Evolutionary conservation across 257 asterid genomes (phyloP), one percentile per base, ranked within the genome.

Genomic region (Plectranthus barbatus): DNA sequence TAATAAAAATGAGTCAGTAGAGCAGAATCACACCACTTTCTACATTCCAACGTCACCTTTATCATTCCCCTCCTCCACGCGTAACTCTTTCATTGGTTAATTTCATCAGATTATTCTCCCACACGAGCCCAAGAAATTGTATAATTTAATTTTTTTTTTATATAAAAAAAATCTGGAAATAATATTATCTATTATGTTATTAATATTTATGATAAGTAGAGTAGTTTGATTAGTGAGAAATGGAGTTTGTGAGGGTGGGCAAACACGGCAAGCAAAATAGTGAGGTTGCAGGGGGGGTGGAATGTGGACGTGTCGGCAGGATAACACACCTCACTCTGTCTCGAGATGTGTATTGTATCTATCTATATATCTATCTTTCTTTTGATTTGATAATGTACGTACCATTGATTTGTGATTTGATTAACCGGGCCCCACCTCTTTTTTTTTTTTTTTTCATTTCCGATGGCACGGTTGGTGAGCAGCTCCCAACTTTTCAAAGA

Each of bases 301-400:
- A 72, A 62, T 58, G 62, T 21, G 61, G 66, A 77, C 75, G 80
- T 71, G 81, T 71, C 80, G 49, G 56, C 41, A 53, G 53, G 58
- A 18, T 23, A 75, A 17, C 56, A 9, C 48, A 42, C 7, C 24
- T 40, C 60, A 33, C 33, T n/a, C 40, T 71, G 31, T 1, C 71
- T 78, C 26, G 84, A 58, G 76, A 78, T 80, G 73, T 31, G 81
- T 40, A n/a, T n/a, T n/a, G n/a, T n/a, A n/a, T n/a, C n/a, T n/a
- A n/a, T n/a, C n/a, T n/a, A n/a, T n/a, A n/a, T n/a, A n/a, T n/a
- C n/a, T n/a, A n/a, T n/a, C n/a, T n/a, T n/a, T n/a, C n/a, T n/a
- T 50, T 60, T 72, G 50, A 60, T 70, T 60, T 70, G 69, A 52
- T 60, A 18, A 0, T 9, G 57, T 36, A 31, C 61, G n/a, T n/a